Percentiles rank a stretch among this genome's conserved stretches.
phyloP scores from a whole-genome alignment of 108 stramenopile species.

The Skeletonema menzelii region DNA sequence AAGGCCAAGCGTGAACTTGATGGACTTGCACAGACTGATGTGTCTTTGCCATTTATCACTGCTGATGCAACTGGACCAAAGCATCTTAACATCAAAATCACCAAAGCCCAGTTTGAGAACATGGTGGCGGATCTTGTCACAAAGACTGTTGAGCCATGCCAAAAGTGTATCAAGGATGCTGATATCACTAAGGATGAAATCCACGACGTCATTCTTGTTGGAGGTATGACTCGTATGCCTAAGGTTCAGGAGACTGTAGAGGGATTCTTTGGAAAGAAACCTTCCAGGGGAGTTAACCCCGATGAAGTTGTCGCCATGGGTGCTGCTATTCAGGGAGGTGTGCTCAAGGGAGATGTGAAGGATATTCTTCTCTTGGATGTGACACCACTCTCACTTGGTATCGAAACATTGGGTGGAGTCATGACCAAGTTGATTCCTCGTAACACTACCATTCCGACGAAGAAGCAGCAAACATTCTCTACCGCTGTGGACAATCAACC shows the following conservation, averaged over 20 bases:
- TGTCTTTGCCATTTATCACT: conserved; percentile 98
- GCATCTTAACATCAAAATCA: conserved; percentile 96
- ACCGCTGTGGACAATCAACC: conserved; percentile 99
- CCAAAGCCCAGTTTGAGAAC: conserved; percentile 94
- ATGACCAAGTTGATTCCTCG: conserved; percentile 99
- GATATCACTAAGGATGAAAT: conserved; percentile 91
- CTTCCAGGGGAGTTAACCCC: conserved; percentile 96
- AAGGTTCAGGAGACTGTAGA: conserved; percentile 98
- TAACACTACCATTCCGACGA: conserved; percentile 99
- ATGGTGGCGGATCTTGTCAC: conserved; percentile 93
- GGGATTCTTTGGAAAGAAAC: conserved; percentile 94
- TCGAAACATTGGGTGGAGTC: conserved; percentile 99
- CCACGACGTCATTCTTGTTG: conserved; percentile 98
- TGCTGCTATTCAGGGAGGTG: conserved; percentile 99
- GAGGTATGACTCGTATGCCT: conserved; percentile 99
- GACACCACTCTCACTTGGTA: conserved; percentile 97
- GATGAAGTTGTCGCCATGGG: conserved; percentile 99
- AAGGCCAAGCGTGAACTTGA: conserved; percentile 99
- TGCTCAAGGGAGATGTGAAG: conserved; percentile 98
- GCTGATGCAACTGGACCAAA: conserved; percentile 98
- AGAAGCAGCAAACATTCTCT: conserved; percentile 98
- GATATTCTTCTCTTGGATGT: conserved; percentile 99
- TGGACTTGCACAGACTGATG: conserved; percentile 98
- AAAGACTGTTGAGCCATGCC: conserved; percentile 96
- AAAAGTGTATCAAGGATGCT: conserved; percentile 95